Base-by-base conservation (phyloP, 352 stramenopile species). In the Plasmopara viticola region DNA sequence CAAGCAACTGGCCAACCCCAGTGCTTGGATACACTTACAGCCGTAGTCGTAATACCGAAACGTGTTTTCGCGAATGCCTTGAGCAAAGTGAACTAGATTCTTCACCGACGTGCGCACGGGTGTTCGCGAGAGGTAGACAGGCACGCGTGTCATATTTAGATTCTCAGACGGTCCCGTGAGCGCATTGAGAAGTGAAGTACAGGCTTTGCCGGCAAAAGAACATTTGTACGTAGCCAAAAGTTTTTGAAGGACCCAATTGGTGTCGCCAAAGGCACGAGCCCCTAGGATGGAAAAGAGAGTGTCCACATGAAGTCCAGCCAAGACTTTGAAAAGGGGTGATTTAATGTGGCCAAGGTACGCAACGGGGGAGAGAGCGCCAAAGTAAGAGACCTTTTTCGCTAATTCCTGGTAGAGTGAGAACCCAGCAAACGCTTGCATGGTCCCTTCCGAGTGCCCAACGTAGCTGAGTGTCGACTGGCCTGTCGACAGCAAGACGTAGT, bases 91-190 rank as follows among this genome's bases (percentile, higher is more conserved):
- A 10, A 62, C 74, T 51, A 86, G 62, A 58, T 81, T 86, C 60
- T 82, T 86, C 45, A 83, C 72, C 1, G 72, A 84, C 12, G 74
- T 86, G 4, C 72, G 67, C 6, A 72, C 72, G 1, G 74, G 74
- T 2, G 74, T 86, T 51, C 83, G 72, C n/a, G 69, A 68, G 29
- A 86, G 62, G 47, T 86, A 86, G n/a, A 86, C 74, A 39, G 83
- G 74, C 37, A 86, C 58, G 3, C 74, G 63, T 10, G 67, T 76
- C 8, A 57, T 64, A 60, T 86, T 86, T 15, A 84, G 58, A 31
- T 79, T 79, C 51, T 79, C 55, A 9, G 74, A 78, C 15, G 61
- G 63, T 18, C 74, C 74, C 14, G 66, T 75, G 43, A 85, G 52
- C 15, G 60, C 64, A 45, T 85, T 78, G 60, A 85, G 78, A 53